Evolutionary conservation across 495 filamentous ascomycete genomes (phyloP).

Genomic region (Lophiostoma macrostomum): DNA sequence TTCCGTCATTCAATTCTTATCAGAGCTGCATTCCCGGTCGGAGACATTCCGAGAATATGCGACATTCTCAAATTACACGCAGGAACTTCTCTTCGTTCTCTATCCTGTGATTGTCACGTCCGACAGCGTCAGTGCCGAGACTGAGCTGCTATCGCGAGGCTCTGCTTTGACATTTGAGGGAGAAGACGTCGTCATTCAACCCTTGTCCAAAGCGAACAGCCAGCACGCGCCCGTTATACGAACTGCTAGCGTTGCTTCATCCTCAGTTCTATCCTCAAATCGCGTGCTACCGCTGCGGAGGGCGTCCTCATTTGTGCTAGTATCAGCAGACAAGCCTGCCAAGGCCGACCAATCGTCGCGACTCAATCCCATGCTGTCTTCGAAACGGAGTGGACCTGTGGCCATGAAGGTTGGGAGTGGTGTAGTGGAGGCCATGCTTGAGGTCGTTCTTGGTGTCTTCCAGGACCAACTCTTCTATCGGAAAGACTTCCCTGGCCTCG

Average conservation of each 20-base stretch:
- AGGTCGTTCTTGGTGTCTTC: conserved; percentile 73
- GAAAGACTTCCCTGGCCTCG: conserved; percentile 89
- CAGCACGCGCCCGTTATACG: conserved; percentile 62
- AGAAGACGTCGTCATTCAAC: conserved; percentile 75
- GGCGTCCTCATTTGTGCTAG: conserved; percentile 84
- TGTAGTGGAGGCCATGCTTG: conserved; percentile 70
- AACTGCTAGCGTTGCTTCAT: conserved; percentile 61
- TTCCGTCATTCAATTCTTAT: conserved; percentile 73
- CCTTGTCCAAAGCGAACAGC: conserved; percentile 57
- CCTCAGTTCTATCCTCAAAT: conserved; percentile 45
- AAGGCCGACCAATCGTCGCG: conserved; percentile 47
- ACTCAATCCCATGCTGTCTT: conserved; percentile 59
- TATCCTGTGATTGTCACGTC: conserved; percentile 84
- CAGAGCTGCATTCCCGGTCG: conserved; percentile 71
- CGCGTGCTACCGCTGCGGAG: conserved; percentile 61
- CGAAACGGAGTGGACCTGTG: conserved; percentile 49
- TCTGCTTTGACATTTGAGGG: conserved; percentile 80
- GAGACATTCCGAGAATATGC: conserved; percentile 76
- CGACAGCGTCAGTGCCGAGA: conserved; percentile 74
- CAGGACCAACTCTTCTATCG: conserved; percentile 74
- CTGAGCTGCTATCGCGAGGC: conserved; percentile 75
- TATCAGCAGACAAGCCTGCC: conserved; percentile 64
- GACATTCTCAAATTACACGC: conserved; percentile 69
- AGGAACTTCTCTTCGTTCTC: conserved; percentile 70
- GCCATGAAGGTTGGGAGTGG: conserved; percentile 59